phyloP scores from a whole-genome alignment of 768 basidiomycete genomes.

The Phlegmacium glaucopus region DNA sequence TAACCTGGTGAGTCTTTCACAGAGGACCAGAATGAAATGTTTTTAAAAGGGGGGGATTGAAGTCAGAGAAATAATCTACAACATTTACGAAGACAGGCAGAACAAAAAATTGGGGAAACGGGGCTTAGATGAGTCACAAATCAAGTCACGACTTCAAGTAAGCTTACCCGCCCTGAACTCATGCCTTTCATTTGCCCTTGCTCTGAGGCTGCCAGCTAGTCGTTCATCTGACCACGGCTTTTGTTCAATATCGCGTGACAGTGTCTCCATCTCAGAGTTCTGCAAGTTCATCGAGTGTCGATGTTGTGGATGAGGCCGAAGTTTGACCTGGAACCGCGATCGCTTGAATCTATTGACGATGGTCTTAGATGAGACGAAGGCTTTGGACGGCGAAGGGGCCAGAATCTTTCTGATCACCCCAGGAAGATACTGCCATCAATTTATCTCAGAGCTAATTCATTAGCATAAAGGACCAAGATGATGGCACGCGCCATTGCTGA shows the following conservation, averaged over 20 bases:
- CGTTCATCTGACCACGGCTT: too few relatives aligned
- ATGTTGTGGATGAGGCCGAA: neutral
- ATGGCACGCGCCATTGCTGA: neutral
- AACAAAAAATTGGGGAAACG: constrained; percentile 24
- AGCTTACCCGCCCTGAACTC: too few relatives aligned
- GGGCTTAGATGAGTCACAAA: constrained; percentile 13
- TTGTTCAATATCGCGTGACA: constrained; percentile 10
- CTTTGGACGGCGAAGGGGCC: constrained; percentile 20
- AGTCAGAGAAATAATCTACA: constrained; percentile 25
- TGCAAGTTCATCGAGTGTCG: constrained; percentile 8
- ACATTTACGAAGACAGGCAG: constrained; percentile 29
- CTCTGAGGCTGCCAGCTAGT: too few relatives aligned
- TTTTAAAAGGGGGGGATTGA: constrained; percentile 10
- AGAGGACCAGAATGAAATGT: constrained; percentile 21
- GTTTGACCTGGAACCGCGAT: neutral
- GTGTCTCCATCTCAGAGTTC: constrained; percentile 14
- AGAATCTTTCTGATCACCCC: constrained; percentile 19
- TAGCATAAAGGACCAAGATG: neutral
- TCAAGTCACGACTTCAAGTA: neutral
- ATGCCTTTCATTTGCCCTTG: too few relatives aligned
- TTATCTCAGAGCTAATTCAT: neutral
- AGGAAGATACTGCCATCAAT: constrained; percentile 14
- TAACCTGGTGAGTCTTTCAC: constrained; percentile 25
- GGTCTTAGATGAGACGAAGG: constrained; percentile 9
- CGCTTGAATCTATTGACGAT: constrained; percentile 12